Evolutionary conservation across 2,329 filamentous ascomycete species (phyloP), one percentile per base, ranked within the genome.

Genomic region (Sporothrix globosa): DNA sequence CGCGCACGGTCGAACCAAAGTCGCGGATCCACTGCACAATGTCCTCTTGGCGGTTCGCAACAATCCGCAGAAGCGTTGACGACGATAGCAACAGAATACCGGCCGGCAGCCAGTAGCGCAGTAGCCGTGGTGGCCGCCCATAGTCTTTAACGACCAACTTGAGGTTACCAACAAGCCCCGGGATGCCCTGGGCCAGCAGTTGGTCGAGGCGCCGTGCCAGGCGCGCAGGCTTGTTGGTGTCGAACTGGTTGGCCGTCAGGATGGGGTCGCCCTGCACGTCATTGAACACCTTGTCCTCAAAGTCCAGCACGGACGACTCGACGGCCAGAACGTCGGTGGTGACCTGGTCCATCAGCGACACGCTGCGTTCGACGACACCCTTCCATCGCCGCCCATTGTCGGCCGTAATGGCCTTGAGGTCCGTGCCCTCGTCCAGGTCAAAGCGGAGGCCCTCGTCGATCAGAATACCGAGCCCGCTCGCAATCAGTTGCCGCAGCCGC

Each of bases 61-160:
- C 80, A 50, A 98, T 87, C 27, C 90, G 90, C 19, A 98, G 83
- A n/a, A 97, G 84, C 0, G 94, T 97, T 19, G 92, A 94, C 0
- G 92, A 95, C 0, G 94, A 97, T 13, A 97, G 82, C 2, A 97
- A 78, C 1, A 92, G 85, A 10, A 88, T 79, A 1, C 88, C 85
- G 0, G 88, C 86, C 0, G 94, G 93, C 5, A 97, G 83, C 96
- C 96, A 99, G 80, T 97, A 98, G 63, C 96, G 88, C 3, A 96
- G 84, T 5, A 96, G 76, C 52, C 83, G 82, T 4, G 91, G 88
- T 0, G 96, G 96, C 27, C 90, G 90, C 9, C 95, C 94, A 77
- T 95, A 90, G 68, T 88, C 80, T 39, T 79, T 79, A 3, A 90
- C 86, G 3, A 91, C 80, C 0, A 78, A 77, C 53, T 83, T 81